Base-by-base conservation (phyloP, 2,329 filamentous ascomycete species). In the Nemania sp. region DNA sequence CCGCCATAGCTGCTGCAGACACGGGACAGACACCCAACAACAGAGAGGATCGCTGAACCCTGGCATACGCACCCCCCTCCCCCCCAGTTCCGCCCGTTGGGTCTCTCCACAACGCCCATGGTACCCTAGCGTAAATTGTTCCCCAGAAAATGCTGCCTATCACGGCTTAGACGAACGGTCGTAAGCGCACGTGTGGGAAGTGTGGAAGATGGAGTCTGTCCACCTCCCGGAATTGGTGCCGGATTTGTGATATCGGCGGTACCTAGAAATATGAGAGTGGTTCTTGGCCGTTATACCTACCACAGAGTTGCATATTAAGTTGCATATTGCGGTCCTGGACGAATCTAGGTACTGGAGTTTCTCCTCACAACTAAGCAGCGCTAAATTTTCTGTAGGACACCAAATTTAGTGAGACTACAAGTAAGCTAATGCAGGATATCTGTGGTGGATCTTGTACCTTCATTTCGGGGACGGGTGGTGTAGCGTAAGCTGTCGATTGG, bases 41-140 rank as follows among this genome's bases (percentile, higher is more conserved):
- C 61, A 71, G 62, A 70, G 62, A 71, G 71, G 70, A 74, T 64
- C 70, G 69, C 73, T 73, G 71, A 72, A 70, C 73, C 74, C 74
- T 71, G 73, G 70, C 68, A 67, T 68, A 51, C 49, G n/a, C n/a
- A n/a, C 35, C 15, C 27, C 22, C n/a, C 49, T 27, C 5, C 24
- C 56, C 73, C 70, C 73, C 72, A 61, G 68, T 61, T 55, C 63
- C 59, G 54, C 58, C 52, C 38, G 47, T 60, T 63, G 54, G 49
- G 51, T 15, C 24, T 69, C 63, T 67, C 67, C 67, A 67, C 67
- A 69, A 53, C 43, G 52, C 32, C 57, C 49, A 69, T 63, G 60
- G 26, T 22, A 45, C 53, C 29, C 61, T 62, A 64, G 53, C 32
- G 53, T 38, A 41, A 64, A 67, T 58, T 52, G 58, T 68, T 65